Base-by-base conservation (phyloP, 345 rosid genomes). In the Murraya paniculata region DNA sequence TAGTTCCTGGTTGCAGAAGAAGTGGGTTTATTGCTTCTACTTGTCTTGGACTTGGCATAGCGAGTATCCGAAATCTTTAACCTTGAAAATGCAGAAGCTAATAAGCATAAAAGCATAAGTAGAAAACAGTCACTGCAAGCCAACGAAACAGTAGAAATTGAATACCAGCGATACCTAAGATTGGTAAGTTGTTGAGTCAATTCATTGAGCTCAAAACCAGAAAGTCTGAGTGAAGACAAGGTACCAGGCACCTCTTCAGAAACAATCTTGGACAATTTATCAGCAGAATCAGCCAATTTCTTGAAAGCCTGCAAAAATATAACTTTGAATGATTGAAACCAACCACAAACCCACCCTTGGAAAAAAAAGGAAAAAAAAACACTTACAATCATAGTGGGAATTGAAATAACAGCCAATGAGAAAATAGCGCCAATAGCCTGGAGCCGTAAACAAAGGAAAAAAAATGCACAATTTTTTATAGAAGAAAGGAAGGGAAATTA, bases 161-260 rank as follows among this genome's bases (percentile, higher is more conserved):
- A 30, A 68, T 64, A 30, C 68, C 68, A 45, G 50, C 18, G 8
- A 67, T 56, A 64, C 71, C 76, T 72, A 71, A 82, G 84, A 59
- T 74, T 80, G 36, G 84, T 56, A 39, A 83, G 85, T 27, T 83
- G 83, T 64, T 69, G 81, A 69, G 82, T 72, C 78, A 86, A 38
- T 67, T 86, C 81, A 13, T 22, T 81, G 58, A 86, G 75, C 81
- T 81, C 86, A 11, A 81, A 71, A 11, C 74, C 79, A 31, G 86
- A 86, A 35, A 83, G 87, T 72, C 79, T 80, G 72, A 86, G 74
- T 21, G 84, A 81, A 69, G 75, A 77, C 79, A 86, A 69, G 48
- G 85, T 81, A 38, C 86, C 88, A 7, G 88, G 83, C 7, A 83
- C 78, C 78, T 86, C 86, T 66, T 79, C 64, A 10, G 83, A 76